A percentile compares a stretch with the other conserved stretches of the same genome.
Conservation (phyloP, 257 asterid genomes). For the Solanum arcanum region DNA sequence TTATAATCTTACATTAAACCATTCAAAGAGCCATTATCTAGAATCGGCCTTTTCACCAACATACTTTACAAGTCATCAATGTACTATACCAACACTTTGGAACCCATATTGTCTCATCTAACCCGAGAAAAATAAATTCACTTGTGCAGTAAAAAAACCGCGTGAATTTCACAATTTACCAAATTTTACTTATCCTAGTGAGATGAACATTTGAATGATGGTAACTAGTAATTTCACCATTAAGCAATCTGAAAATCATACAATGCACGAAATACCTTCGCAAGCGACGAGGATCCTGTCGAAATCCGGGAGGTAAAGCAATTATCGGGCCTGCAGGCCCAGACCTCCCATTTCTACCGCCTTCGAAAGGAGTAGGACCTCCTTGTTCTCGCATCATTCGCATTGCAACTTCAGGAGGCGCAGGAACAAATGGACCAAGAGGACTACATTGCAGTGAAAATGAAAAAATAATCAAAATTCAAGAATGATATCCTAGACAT, state of each 20-base stretch:
- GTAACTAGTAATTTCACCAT: background rate
- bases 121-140: background rate
- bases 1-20: background rate
- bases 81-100: background rate
- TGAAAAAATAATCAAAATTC: background rate
- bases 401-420: conserved; percentile 99
- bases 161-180: background rate
- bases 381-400: conserved; percentile 93
- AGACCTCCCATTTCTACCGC: conserved; percentile 67
- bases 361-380: conserved; percentile 83
- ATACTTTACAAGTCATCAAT: background rate
- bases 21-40: background rate
- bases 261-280: conserved; percentile 50
- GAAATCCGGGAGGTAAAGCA: conserved; percentile 59
- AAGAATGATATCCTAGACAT: background rate
- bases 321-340: conserved; percentile 75
- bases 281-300: conserved; percentile 94
- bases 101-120: background rate
- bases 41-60: background rate
- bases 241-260: background rate
- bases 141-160: background rate
- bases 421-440: conserved; percentile 95
- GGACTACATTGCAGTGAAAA: conserved; percentile 47
- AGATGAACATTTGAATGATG: background rate
- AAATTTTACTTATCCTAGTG: background rate